These are phyloP conservation scores for Lunularia cruciata DNA, from an alignment of 225 moss, liverwort and hornwort species.

Conservation along the genomic window DNA sequence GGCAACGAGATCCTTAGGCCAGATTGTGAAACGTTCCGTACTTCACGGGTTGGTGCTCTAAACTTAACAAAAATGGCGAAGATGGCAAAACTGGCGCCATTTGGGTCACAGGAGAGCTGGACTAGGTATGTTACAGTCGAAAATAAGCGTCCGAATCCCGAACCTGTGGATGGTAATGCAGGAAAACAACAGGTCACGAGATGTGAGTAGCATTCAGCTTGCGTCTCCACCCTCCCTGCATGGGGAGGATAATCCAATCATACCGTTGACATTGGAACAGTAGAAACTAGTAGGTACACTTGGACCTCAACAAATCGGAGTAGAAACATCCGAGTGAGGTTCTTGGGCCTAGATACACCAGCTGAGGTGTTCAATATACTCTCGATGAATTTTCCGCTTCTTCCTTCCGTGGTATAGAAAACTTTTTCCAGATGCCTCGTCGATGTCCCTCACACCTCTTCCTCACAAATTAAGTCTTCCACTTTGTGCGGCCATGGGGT, in stretches of 20 bases:
- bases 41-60: not conserved
- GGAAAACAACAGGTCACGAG: not conserved
- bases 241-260: not conserved
- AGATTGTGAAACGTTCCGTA: not conserved
- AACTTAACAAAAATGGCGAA: not conserved
- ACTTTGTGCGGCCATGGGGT: no score
- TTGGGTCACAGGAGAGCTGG: not conserved
- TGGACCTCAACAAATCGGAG: no score
- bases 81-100: no score
- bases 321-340: no score
- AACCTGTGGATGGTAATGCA: not conserved
- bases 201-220: constrained; percentile 2
- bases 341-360: no score
- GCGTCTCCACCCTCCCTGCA: not conserved
- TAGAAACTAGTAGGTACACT: not conserved
- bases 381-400: no score
- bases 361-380: no score
- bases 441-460: no score
- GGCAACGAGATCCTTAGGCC: no score
- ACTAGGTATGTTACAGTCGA: not conserved
- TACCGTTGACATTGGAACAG: not conserved
- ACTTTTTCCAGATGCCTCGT: no score
- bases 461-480: no score
- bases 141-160: not conserved
- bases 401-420: no score